phyloP scores from a whole-genome alignment of 2,329 filamentous ascomycete species.

The Coniochaeta sp. region DNA sequence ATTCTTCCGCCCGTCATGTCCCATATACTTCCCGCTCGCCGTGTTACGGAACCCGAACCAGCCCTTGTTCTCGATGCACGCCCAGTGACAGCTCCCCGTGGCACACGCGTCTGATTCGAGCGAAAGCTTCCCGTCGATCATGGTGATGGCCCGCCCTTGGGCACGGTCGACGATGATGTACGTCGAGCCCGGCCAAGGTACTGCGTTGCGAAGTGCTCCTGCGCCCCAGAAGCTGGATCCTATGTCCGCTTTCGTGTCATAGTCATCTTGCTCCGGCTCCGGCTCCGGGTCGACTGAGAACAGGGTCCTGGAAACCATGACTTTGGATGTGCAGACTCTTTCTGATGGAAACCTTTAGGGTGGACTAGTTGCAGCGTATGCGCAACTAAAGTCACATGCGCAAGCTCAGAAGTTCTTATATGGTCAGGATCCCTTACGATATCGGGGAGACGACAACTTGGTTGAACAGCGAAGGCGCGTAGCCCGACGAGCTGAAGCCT shows the following conservation, averaged over 20 bases:
- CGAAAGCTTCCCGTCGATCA: background rate
- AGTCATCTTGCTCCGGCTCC: background rate
- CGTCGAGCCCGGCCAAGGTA: background rate
- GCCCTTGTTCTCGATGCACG: constrained; percentile 1
- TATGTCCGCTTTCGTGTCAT: background rate
- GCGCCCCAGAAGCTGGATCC: background rate
- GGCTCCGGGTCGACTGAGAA: background rate
- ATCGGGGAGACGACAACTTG: background rate
- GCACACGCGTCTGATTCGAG: background rate
- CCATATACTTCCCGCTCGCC: background rate
- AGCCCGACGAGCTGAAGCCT: too few species aligned
- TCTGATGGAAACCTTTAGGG: background rate
- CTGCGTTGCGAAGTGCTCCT: background rate
- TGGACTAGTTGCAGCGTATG: background rate
- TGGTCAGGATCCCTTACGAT: background rate
- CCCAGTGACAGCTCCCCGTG: background rate
- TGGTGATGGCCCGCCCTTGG: background rate
- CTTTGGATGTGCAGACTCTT: background rate
- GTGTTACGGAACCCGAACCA: background rate
- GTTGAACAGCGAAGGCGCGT: background rate
- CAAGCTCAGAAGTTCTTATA: background rate
- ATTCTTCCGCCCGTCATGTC: background rate
- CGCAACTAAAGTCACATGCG: background rate
- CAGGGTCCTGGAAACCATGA: background rate
- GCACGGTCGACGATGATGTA: background rate